A percentile compares a stretch with the other conserved stretches of the same genome.
Conservation (phyloP, 2,329 filamentous ascomycete species). For the Nannizziopsis barbatae region DNA sequence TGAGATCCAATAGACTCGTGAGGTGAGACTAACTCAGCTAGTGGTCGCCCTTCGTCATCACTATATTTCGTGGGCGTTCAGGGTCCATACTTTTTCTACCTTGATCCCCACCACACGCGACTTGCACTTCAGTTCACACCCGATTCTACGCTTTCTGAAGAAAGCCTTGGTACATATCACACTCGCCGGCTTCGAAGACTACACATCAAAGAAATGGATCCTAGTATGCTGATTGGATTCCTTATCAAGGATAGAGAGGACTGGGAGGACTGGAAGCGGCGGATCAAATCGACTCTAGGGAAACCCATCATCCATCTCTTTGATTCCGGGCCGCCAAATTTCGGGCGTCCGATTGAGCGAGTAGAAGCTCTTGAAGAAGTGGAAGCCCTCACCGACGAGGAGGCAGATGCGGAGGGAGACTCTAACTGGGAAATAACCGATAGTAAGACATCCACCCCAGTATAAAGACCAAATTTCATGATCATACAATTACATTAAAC, state of each 20-base stretch:
- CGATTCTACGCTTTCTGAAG: slow-evolving; percentile 49
- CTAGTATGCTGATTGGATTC: slow-evolving; percentile 94
- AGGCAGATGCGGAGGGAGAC: too few species aligned
- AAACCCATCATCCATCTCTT: slow-evolving; percentile 81
- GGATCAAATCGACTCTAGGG: slow-evolving; percentile 57
- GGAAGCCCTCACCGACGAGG: slow-evolving; percentile 68
- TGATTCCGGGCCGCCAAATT: slow-evolving; percentile 48
- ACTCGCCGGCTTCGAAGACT: slow-evolving; percentile 73
- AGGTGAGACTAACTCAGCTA: slow-evolving; percentile 27
- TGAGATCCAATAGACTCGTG: slow-evolving; percentile 19
- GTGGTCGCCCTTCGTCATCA: slow-evolving; percentile 82
- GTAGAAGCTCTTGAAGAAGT: slow-evolving; percentile 78
- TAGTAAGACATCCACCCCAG: background rate
- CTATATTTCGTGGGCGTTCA: slow-evolving; percentile 65
- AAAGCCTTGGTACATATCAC: slow-evolving; percentile 75
- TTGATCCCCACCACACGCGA: slow-evolving; percentile 84
- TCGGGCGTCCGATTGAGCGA: slow-evolving; percentile 47
- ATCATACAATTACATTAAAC: background rate
- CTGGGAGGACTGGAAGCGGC: slow-evolving; percentile 69
- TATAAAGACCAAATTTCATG: background rate
- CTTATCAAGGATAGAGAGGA: slow-evolving; percentile 72
- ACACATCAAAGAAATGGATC: slow-evolving; percentile 86
- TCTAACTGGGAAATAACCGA: too few species aligned
- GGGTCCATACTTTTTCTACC: slow-evolving; percentile 76
- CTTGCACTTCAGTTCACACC: slow-evolving; percentile 56